Percentiles rank a stretch among this genome's conserved stretches.
phyloP scores from a whole-genome alignment of 1,284 basidiomycete genomes.

The Cerioporus squamosus region DNA sequence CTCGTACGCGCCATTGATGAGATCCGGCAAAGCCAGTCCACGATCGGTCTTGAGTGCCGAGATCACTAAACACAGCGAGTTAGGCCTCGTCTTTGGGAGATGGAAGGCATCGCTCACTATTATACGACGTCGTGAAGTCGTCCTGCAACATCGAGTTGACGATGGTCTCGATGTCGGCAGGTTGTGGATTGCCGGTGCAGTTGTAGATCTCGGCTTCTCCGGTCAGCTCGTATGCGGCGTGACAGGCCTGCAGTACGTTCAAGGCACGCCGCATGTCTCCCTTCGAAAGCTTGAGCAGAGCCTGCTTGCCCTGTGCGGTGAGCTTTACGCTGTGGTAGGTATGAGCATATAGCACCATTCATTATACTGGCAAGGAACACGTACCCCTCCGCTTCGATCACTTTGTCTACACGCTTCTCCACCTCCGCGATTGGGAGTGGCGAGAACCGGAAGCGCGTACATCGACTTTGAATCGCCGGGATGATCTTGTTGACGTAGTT shows the following conservation, averaged over 20 bases:
- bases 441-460: constrained; percentile 98
- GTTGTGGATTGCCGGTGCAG: constrained; percentile 97
- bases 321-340: constrained; percentile 73
- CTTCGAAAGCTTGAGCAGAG: constrained; percentile 89
- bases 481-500: constrained; percentile 99
- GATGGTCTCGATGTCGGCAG: constrained; percentile 90
- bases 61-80: constrained; percentile 65
- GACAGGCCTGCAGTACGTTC: constrained; percentile 97
- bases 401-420: constrained; percentile 78
- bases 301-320: constrained; percentile 85
- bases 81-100: neutral
- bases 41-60: constrained; percentile 87
- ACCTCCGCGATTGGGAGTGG: constrained; percentile 89
- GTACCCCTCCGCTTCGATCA: constrained; percentile 88
- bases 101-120: constrained; percentile 72
- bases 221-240: constrained; percentile 91
- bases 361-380: constrained; percentile 31
- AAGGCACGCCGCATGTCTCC: constrained; percentile 98
- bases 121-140: constrained; percentile 93
- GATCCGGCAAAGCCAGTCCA: constrained; percentile 93
- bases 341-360: neutral
- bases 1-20: constrained; percentile 94
- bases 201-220: constrained; percentile 95
- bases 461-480: constrained; percentile 97
- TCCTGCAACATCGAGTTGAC: constrained; percentile 96